Evolutionary conservation across 345 rosid species (phyloP).

Genomic region (Syzygium jambos): DNA sequence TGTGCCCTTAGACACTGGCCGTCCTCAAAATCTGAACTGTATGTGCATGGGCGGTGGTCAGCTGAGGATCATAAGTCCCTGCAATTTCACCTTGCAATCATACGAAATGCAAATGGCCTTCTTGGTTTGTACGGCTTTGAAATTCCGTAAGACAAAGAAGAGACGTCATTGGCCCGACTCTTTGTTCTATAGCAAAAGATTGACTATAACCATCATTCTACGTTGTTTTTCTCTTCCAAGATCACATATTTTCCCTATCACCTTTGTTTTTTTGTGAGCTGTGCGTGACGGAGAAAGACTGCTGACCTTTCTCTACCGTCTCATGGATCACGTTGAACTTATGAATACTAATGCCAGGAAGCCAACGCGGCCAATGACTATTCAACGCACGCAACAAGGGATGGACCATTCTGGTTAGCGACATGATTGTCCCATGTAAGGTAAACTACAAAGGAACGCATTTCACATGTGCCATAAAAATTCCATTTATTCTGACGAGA

Average conservation of each 20-base stretch:
- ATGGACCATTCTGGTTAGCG: neutral
- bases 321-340: neutral
- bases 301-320: neutral
- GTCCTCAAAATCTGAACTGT: neutral
- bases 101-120: neutral
- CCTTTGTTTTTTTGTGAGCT: neutral
- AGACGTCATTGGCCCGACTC: neutral
- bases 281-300: neutral
- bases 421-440: neutral
- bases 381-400: neutral
- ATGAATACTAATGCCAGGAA: neutral
- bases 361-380: neutral
- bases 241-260: neutral
- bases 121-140: neutral
- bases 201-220: neutral
- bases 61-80: neutral
- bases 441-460: neutral
- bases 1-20: neutral
- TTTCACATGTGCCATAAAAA: neutral
- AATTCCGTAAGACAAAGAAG: neutral
- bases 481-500: neutral
- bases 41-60: neutral
- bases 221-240: neutral
- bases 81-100: neutral
- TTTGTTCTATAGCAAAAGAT: neutral